phyloP scores from a whole-genome alignment of 2,329 filamentous ascomycete species.

The Cladosporium velox region DNA sequence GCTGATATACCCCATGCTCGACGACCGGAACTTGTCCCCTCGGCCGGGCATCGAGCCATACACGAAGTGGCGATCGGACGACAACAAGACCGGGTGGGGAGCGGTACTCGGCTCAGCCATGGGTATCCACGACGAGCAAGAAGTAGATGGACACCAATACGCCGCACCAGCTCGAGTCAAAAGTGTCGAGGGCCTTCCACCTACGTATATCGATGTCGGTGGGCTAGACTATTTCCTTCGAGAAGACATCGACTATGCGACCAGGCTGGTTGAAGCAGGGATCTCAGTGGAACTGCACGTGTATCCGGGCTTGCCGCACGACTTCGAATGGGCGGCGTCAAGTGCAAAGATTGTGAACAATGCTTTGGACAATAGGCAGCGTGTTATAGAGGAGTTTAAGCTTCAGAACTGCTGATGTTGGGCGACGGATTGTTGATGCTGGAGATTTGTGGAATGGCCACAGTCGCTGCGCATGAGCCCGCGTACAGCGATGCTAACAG shows the following conservation, averaged over 20 bases:
- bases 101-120: constrained; percentile 42
- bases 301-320: constrained; percentile 47
- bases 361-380: constrained; percentile 8
- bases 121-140: constrained; percentile 38
- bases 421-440: not conserved
- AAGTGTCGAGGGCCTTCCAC: constrained; percentile 44
- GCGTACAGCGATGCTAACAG: not conserved
- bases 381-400: not conserved
- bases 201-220: constrained; percentile 49
- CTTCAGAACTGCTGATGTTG: not conserved
- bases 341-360: not conserved
- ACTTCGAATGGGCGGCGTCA: constrained; percentile 37
- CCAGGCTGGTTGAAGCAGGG: constrained; percentile 44
- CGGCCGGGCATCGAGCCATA: constrained; percentile 39
- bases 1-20: constrained; percentile 52
- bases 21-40: constrained; percentile 44
- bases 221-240: constrained; percentile 47
- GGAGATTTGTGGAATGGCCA: not conserved
- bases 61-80: constrained; percentile 41
- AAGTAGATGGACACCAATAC: constrained; percentile 4
- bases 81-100: constrained; percentile 47
- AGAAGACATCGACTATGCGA: constrained; percentile 45
- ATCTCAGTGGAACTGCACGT: constrained; percentile 49
- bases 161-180: constrained; percentile 39
- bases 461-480: not conserved